phyloP scores from a whole-genome alignment of 169 alveolate genomes.

The Neospora caninum region DNA sequence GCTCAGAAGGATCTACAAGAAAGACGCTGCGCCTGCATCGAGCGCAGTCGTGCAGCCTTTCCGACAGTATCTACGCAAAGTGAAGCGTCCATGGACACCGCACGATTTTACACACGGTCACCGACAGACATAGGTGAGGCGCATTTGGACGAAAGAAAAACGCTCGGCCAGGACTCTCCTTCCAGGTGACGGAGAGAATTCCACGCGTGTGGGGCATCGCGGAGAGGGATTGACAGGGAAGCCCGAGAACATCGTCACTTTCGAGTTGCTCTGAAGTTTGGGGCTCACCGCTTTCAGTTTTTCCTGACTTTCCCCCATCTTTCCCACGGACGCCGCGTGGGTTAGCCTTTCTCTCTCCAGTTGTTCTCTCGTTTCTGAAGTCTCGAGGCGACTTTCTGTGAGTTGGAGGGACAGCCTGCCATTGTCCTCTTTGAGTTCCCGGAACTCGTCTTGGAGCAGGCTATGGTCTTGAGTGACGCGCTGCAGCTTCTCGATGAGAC shows the following conservation, averaged over 20 bases:
- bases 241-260: background rate
- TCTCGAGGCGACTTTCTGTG: background rate
- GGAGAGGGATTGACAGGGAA: no score
- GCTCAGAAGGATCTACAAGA: no score
- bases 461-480: background rate
- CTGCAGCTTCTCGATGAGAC: constrained; percentile 38
- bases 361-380: background rate
- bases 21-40: no score
- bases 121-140: no score
- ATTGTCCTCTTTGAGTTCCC: background rate
- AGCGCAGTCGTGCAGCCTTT: no score
- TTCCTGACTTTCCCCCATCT: background rate
- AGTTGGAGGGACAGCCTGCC: background rate
- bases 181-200: no score
- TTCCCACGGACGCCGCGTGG: background rate
- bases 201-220: no score
- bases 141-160: no score
- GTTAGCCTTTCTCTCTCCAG: background rate
- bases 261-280: background rate
- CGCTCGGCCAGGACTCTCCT: no score
- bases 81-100: no score
- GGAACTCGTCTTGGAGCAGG: background rate
- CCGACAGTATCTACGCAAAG: no score
- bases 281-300: constrained; percentile 2
- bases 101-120: no score